Evolutionary conservation across 1,284 basidiomycete genomes (phyloP).

Genomic region (Bjerkandera adusta): DNA sequence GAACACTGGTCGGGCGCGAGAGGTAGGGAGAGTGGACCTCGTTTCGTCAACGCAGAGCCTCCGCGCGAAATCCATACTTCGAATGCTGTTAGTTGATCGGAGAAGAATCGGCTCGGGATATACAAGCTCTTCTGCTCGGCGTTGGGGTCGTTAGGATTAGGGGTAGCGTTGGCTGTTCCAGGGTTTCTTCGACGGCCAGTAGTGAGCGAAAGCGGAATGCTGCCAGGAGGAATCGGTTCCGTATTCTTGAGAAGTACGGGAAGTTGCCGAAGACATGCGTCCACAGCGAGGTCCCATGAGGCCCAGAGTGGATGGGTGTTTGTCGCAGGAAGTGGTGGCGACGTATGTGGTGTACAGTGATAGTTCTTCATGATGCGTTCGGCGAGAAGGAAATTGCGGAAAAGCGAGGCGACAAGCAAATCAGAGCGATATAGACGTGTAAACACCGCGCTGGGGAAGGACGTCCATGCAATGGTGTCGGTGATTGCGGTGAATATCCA

Average conservation of each 20-base stretch:
- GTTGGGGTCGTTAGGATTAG: constrained; percentile 31
- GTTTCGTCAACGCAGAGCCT: constrained; percentile 75
- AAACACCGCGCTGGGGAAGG: constrained; percentile 92
- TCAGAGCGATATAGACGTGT: constrained; percentile 95
- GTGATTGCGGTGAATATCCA: constrained; percentile 99
- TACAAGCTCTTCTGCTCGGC: constrained; percentile 62
- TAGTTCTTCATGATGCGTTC: constrained; percentile 99
- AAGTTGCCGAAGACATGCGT: constrained; percentile 92
- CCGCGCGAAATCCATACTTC: constrained; percentile 97
- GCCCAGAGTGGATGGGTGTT: constrained; percentile 97
- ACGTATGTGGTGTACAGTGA: constrained; percentile 95
- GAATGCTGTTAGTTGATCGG: constrained; percentile 95
- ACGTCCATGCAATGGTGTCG: constrained; percentile 99
- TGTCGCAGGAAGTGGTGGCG: constrained; percentile 88
- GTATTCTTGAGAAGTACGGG: constrained; percentile 80
- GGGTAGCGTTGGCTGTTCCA: constrained; percentile 25
- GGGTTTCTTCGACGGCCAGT: constrained; percentile 30
- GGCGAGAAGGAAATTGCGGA: constrained; percentile 95
- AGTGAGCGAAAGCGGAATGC: constrained; percentile 30
- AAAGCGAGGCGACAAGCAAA: constrained; percentile 92
- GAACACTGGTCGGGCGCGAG: constrained; percentile 34
- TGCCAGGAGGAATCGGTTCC: constrained; percentile 32
- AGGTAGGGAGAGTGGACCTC: constrained; percentile 72
- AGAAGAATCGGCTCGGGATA: constrained; percentile 91
- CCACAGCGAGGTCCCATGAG: constrained; percentile 97